A percentile compares a stretch with the other conserved stretches of the same genome.
These are phyloP conservation scores for Patellaria atrata DNA, from an alignment of 495 filamentous ascomycete genomes.

Conservation along the genomic window DNA sequence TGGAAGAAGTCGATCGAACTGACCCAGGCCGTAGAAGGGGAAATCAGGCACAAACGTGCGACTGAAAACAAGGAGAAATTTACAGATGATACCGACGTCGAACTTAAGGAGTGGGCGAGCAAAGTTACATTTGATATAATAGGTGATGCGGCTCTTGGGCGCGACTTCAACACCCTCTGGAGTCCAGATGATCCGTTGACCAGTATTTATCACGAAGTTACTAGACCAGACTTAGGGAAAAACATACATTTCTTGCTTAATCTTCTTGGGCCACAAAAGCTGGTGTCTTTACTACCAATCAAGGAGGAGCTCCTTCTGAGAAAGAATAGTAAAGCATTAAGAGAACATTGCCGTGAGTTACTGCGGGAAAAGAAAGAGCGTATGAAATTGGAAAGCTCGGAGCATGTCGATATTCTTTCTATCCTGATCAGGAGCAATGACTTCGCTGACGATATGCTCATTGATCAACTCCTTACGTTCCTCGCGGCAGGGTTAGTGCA, in stretches of 20 bases:
- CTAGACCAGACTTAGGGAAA: conserved; percentile 36
- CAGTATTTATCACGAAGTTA: conserved; percentile 27
- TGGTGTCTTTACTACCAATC: conserved; percentile 23
- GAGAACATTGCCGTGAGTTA: conserved; percentile 18
- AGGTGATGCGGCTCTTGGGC: conserved; percentile 21
- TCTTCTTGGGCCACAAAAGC: conserved; percentile 25
- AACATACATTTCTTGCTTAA: conserved; percentile 35
- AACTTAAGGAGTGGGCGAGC: conserved; percentile 21
- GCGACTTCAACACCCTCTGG: conserved; percentile 21
- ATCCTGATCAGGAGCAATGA: conserved; percentile 22
- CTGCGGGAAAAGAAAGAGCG: conserved; percentile 24
- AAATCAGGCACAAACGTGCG: no score
- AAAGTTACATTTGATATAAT: conserved; percentile 27
- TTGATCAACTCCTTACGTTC: conserved; percentile 43
- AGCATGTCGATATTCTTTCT: conserved; percentile 24
- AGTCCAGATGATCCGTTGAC: conserved; percentile 21
- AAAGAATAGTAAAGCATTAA: conserved; percentile 13
- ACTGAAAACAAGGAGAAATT: conserved; percentile 8
- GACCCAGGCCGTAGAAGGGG: conserved; percentile 16
- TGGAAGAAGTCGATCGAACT: conserved; percentile 34
- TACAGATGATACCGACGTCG: conserved; percentile 12
- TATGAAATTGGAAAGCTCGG: conserved; percentile 17
- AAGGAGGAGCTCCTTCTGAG: conserved; percentile 17
- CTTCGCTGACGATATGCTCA: conserved; percentile 37
- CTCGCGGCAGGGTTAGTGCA: conserved; percentile 34